Evolutionary conservation across 129 eudicot genomes (phyloP), one percentile per base, ranked within the genome.

Genomic region (Saussurea involucrata): DNA sequence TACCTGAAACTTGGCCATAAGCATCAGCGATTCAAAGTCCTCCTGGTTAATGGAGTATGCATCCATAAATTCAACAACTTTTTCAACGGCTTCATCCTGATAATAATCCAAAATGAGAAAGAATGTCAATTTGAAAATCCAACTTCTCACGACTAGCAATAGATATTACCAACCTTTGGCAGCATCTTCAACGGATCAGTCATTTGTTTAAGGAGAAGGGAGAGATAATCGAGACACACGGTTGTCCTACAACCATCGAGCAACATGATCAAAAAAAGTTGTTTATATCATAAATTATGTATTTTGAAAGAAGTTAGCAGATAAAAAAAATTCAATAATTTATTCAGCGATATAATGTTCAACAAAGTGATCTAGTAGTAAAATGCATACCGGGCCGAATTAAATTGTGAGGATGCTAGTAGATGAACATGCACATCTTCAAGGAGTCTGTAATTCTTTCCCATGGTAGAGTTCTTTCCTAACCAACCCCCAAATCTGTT

Each of bases 401-500:
- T 83, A 63, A 95, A 90, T 73, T 82, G 97, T 55, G 90, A 86
- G 42, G 96, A 92, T 32, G 99, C 92, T 64, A 88, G 86, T 42
- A 92, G 84, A 87, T 95, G 99, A 78, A 95, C 96, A 86, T 95
- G 99, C 49, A 81, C 79, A 76, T 95, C 96, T 75, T 95, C 99
- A 83, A 95, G 75, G 57, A 92, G 96, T 80, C 99, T 89, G 69
- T 86, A 86, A 81, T 95, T 90, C 84, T 95, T 95, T 29, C 96
- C 97, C 95, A 85, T 88, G 31, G 97, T 95, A 76, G 99, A 95
- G 83, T 95, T 95, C 85, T 88, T 95, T 60, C 99, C 99, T 40
- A 95, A 84, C 99, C 99, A 95, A 36, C 99, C 99, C 37, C 99
- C 99, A 88, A 95, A 95, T 82, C 99, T 90, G 83, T 92, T 95